A percentile compares a stretch with the other conserved stretches of the same genome.
Evolutionary conservation across 441 rosid genomes (phyloP).

Genomic region (Brassica balearica): DNA sequence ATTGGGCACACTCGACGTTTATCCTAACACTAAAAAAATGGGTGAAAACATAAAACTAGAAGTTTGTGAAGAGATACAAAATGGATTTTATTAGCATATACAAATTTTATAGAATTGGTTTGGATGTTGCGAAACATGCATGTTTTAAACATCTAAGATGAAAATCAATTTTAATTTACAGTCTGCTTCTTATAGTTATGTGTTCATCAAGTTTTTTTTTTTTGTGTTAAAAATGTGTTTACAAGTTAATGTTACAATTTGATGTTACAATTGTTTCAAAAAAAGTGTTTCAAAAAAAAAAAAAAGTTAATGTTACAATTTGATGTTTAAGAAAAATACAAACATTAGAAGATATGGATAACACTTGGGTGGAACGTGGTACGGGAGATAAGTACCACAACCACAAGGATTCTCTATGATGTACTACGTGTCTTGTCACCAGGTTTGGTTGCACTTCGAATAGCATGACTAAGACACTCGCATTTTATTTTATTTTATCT

Average conservation of each 20-base stretch:
- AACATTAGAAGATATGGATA: slow-evolving; percentile 6
- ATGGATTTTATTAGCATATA: neutral
- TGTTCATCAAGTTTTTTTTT: neutral
- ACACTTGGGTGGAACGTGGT: slow-evolving; percentile 27
- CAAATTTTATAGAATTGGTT: neutral
- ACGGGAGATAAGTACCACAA: slow-evolving; percentile 31
- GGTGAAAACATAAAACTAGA: neutral
- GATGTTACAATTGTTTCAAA: too few relatives aligned
- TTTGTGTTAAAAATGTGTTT: neutral
- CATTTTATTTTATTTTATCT: neutral
- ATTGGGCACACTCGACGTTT: slow-evolving; percentile 11
- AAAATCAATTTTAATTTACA: neutral
- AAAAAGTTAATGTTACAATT: neutral
- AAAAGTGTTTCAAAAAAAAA: too few relatives aligned
- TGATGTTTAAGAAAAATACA: neutral
- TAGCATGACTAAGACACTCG: slow-evolving; percentile 37
- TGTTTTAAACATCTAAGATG: neutral
- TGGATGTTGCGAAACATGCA: neutral
- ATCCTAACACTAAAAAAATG: slow-evolving; percentile 23
- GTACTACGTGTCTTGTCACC: slow-evolving; percentile 36
- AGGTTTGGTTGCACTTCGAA: slow-evolving; percentile 16
- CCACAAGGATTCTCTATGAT: slow-evolving; percentile 2
- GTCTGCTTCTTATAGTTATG: slow-evolving; percentile 7
- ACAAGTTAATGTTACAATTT: slow-evolving; percentile 1
- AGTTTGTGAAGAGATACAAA: neutral